phyloP scores from a whole-genome alignment of 1,284 basidiomycete genomes.

The Pseudozyma thailandica region DNA sequence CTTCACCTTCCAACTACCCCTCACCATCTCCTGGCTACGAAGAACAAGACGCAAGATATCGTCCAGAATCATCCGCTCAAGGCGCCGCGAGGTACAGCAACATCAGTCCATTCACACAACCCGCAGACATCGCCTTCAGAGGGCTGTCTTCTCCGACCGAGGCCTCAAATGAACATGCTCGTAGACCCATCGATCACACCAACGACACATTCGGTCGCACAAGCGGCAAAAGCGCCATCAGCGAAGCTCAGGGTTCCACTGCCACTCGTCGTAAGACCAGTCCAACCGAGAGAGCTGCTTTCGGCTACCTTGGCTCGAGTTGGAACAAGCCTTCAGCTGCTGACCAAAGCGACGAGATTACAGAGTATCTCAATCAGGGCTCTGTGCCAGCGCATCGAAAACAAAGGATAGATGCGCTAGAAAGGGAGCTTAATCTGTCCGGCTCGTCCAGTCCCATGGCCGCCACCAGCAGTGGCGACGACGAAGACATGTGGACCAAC shows the following conservation, averaged over 20 bases:
- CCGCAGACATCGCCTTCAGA: conserved; percentile 1
- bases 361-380: conserved; percentile 17
- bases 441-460: conserved; percentile 4
- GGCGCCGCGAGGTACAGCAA: conserved; percentile 10
- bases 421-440: conserved; percentile 19
- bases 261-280: conserved; percentile 19
- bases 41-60: background rate
- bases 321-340: conserved; percentile 5
- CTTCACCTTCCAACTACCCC: conserved; percentile 19
- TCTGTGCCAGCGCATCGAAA: conserved; percentile 3
- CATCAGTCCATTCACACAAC: background rate
- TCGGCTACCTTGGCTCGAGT: conserved; percentile 25
- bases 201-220: conserved; percentile 30
- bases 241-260: conserved; percentile 5
- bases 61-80: conserved; percentile 23
- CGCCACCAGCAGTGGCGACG: conserved; percentile 1
- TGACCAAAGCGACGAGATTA: conserved; percentile 15
- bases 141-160: conserved; percentile 7
- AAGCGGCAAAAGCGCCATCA: conserved; percentile 17
- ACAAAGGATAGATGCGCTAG: conserved; percentile 19
- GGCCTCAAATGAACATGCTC: conserved; percentile 1
- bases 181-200: conserved; percentile 8
- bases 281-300: conserved; percentile 25
- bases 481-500: conserved; percentile 16
- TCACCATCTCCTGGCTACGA: conserved; percentile 9